These are phyloP conservation scores for Penicillium odoratum DNA, from an alignment of 495 filamentous ascomycete species.

Conservation along the genomic window DNA sequence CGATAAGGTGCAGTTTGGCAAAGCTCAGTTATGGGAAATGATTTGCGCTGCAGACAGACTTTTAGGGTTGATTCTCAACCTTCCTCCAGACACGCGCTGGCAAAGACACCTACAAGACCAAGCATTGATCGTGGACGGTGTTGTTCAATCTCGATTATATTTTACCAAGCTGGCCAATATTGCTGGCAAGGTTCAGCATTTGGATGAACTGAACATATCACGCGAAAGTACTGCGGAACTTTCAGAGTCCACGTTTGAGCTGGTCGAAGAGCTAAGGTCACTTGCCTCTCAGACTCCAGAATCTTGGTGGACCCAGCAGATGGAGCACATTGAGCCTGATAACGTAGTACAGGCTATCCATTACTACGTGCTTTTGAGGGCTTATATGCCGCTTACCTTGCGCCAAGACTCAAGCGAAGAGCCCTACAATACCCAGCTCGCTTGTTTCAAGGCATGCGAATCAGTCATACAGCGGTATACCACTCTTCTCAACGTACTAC, in stretches of 20 bases:
- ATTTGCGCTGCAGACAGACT: constrained; percentile 31
- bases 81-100: constrained; percentile 27
- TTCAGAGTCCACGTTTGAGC: constrained; percentile 15
- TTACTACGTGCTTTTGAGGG: constrained; percentile 27
- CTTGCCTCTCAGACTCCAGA: constrained; percentile 26
- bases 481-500: constrained; percentile 20
- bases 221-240: constrained; percentile 15
- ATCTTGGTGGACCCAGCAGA: constrained; percentile 23
- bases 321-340: constrained; percentile 15
- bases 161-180: constrained; percentile 24
- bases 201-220: constrained; percentile 24
- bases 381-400: constrained; percentile 31
- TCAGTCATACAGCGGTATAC: constrained; percentile 25
- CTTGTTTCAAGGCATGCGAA: constrained; percentile 30
- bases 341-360: constrained; percentile 32
- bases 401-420: constrained; percentile 20
- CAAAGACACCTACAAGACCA: constrained; percentile 11
- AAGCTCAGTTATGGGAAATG: constrained; percentile 28
- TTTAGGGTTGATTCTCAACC: constrained; percentile 28
- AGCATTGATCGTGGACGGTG: constrained; percentile 20
- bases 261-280: constrained; percentile 22
- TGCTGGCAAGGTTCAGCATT: constrained; percentile 23
- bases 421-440: constrained; percentile 21
- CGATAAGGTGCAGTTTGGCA: constrained; percentile 8
- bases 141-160: constrained; percentile 27